These are phyloP conservation scores for Cucumis hystrix DNA, from an alignment of 306 rosid genomes.

Conservation along the genomic window DNA sequence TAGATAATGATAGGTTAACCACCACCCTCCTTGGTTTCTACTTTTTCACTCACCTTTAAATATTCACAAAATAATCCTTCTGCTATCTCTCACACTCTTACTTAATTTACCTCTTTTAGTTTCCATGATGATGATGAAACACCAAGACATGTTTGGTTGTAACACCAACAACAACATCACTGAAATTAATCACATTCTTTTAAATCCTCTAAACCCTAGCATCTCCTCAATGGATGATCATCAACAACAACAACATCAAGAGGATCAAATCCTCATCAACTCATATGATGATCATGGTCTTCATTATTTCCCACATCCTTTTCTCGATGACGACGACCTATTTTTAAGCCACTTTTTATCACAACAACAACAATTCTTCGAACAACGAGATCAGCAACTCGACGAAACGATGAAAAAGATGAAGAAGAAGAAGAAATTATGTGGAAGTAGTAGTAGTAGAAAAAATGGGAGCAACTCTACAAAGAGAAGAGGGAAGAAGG, in stretches of 20 bases:
- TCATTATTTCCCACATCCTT: neutral
- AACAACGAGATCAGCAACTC: neutral
- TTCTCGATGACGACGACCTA: constrained; percentile 17
- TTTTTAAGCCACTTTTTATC: constrained; percentile 18
- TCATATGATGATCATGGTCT: neutral
- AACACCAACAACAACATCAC: neutral
- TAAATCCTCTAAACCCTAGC: neutral
- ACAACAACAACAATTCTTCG: constrained; percentile 11
- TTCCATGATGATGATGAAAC: neutral
- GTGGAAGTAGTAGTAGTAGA: neutral
- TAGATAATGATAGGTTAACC: constrained; percentile 4
- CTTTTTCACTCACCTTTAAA: neutral
- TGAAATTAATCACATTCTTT: neutral
- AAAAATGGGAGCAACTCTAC: neutral
- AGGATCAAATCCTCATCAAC: neutral
- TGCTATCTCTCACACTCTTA: neutral
- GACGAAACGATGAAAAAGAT: neutral
- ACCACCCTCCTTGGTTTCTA: neutral
- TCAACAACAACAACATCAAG: neutral
- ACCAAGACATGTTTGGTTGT: neutral
- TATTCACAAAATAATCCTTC: neutral
- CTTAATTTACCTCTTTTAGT: neutral
- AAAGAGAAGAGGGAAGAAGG: constrained; percentile 29
- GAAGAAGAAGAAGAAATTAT: neutral
- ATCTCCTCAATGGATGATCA: neutral